Evolutionary conservation across 257 asterid genomes (phyloP).

Genomic region (Ballota nigra): DNA sequence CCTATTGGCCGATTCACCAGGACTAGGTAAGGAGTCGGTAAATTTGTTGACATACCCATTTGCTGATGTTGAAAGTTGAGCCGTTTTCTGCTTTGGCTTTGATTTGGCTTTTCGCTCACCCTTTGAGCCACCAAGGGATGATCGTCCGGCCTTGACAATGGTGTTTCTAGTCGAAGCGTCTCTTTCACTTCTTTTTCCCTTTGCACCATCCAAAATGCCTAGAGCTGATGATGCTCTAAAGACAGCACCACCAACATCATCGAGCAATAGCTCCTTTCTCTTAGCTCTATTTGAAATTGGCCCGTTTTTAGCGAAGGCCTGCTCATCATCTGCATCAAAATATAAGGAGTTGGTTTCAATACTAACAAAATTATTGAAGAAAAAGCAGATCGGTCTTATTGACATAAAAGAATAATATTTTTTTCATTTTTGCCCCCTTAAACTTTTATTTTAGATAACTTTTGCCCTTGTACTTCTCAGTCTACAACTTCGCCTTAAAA

Average conservation of each 20-base stretch:
- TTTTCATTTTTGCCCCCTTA: not conserved
- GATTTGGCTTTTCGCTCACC: conserved; percentile 82
- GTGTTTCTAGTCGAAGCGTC: conserved; percentile 25
- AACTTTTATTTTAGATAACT: not conserved
- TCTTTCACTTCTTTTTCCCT: conserved; percentile 79
- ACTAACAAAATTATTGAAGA: not conserved
- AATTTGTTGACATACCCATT: conserved; percentile 52
- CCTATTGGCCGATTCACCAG: conserved; percentile 45
- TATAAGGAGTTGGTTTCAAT: conserved; percentile 25
- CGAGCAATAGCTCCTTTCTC: conserved; percentile 80
- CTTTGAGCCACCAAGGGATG: conserved; percentile 63
- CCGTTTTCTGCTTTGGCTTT: conserved; percentile 81
- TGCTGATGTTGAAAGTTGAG: conserved; percentile 73
- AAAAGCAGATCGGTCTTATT: not conserved
- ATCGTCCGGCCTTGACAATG: conserved; percentile 49
- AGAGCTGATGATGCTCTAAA: conserved; percentile 52
- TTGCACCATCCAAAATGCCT: conserved; percentile 63
- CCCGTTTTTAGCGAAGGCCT: conserved; percentile 53
- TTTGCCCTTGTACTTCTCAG: not conserved
- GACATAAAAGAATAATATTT: not conserved
- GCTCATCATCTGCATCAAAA: conserved; percentile 44
- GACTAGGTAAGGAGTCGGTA: conserved; percentile 40
- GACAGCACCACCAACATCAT: conserved; percentile 65
- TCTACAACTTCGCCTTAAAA: not conserved
- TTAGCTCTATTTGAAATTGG: conserved; percentile 72